Conservation (phyloP, 805 yeast species). For the Kuraishia hungarica region DNA sequence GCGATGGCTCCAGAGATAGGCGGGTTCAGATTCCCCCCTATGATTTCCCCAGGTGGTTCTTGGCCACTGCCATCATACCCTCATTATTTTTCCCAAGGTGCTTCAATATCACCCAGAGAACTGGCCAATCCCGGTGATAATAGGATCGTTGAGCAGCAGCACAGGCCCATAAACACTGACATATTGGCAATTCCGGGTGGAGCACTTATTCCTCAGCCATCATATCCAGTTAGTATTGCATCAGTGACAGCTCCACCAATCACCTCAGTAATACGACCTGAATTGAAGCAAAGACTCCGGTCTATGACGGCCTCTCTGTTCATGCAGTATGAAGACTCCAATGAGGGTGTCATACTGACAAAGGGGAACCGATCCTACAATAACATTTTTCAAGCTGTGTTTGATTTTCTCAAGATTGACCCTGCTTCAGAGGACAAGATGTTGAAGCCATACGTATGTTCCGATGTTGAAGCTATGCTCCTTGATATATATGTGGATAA, state of each 20-base stretch:
- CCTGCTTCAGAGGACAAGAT: neutral
- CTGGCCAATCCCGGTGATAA: neutral
- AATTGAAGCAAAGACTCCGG: neutral
- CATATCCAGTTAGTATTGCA: neutral
- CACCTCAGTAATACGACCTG: neutral
- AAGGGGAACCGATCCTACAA: neutral
- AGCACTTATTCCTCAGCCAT: neutral
- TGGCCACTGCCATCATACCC: neutral
- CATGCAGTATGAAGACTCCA: neutral
- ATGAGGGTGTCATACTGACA: neutral
- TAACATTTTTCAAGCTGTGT: neutral
- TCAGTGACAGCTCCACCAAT: neutral
- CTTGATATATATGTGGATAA: slow-evolving; percentile 4
- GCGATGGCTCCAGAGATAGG: neutral
- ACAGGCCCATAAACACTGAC: neutral
- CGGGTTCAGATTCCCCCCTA: neutral
- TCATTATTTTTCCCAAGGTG: neutral
- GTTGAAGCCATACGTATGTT: slow-evolving; percentile 6
- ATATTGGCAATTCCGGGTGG: neutral
- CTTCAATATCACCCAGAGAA: neutral
- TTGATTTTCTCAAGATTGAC: neutral
- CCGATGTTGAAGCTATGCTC: slow-evolving; percentile 6
- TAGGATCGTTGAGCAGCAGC: neutral
- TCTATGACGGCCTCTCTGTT: neutral
- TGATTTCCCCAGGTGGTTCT: neutral